Base-by-base conservation (phyloP, 805 yeast species). In the Zygosaccharomyces bisporus region DNA sequence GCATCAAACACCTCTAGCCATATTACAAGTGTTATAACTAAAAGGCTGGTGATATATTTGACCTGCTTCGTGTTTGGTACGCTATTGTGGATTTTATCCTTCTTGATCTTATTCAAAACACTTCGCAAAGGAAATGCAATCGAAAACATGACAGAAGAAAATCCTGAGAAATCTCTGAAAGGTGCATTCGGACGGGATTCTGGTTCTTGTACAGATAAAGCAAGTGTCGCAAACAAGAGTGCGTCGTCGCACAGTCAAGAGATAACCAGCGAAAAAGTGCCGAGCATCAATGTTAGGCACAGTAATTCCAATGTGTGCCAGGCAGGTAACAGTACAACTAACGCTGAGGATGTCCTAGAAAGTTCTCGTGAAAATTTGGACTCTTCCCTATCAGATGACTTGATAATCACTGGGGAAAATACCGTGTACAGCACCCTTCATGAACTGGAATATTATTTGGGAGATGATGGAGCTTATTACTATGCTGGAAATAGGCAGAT, bases 381-480 rank as follows among this genome's bases (percentile, higher is more conserved):
- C n/a, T 30, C 27, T 25, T 25, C 19, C 18, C 9, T 36, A 9
- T 40, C 45, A 7, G 45, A 51, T 18, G 58, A 53, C 30, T 44
- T 56, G 13, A 24, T 51, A 17, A 30, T 47, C n/a, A 47, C 54
- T 6, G 52, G 52, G 2, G 54, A 49, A 10, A 51, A 49, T n/a
- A 45, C 52, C 4, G 49, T 52, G 2, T 58, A 53, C 45, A 56
- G 54, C 19, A 44, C 44, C 2, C 39, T 52, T 16, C 56, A 53
- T 23, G 60, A 55, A 6, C 35, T 60, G 14, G 50, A 50, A n/a
- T 60, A 59, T 38, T 48, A 21, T 10, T 47, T 59, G 6, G 61
- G 50, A 18, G 46, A 43, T 13, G 55, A 56, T 18, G 65, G 65
- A 2, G 54, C 54, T 34, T 57, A 51, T 31, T 57, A 48, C 30